These are phyloP conservation scores for Irpex sp. DNA, from an alignment of 1,284 basidiomycete genomes.

Conservation along the genomic window DNA sequence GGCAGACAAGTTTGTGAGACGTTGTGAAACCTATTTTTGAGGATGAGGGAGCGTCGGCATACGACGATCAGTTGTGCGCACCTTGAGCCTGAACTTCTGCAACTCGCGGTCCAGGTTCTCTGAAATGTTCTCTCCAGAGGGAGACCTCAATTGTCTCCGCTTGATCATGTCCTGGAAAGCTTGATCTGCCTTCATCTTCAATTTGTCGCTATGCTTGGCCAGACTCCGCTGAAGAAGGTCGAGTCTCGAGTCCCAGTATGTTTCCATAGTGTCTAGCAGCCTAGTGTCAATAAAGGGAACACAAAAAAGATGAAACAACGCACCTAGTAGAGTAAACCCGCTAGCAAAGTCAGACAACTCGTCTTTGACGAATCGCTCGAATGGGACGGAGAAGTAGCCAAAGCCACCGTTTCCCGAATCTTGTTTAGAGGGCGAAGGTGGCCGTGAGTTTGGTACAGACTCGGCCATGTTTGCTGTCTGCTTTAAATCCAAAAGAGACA, in stretches of 20 bases:
- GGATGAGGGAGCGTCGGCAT: not conserved
- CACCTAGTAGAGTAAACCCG: constrained; percentile 74
- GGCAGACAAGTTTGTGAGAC: constrained; percentile 66
- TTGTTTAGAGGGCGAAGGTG: constrained; percentile 15
- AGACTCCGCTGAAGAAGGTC: constrained; percentile 86
- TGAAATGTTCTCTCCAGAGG: constrained; percentile 60
- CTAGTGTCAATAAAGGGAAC: constrained; percentile 3
- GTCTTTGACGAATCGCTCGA: constrained; percentile 51
- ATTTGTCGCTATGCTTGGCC: constrained; percentile 79
- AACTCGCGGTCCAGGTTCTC: constrained; percentile 85
- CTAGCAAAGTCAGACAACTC: constrained; percentile 52
- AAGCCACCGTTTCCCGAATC: constrained; percentile 21
- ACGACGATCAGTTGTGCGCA: constrained; percentile 23
- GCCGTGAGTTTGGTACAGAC: constrained; percentile 13
- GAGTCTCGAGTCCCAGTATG: constrained; percentile 86
- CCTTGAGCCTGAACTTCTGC: constrained; percentile 73
- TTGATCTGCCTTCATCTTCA: constrained; percentile 77
- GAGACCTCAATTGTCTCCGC: constrained; percentile 53
- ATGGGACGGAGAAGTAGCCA: constrained; percentile 46
- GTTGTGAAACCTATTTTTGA: constrained; percentile 59
- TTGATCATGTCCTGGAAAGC: constrained; percentile 38
- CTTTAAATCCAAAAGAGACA: constrained; percentile 3
- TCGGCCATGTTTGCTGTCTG: constrained; percentile 22
- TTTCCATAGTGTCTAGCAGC: constrained; percentile 76
- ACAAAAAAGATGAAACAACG: not conserved